Percentiles rank a stretch among this genome's conserved stretches.
Conservation (phyloP, 2,329 filamentous ascomycete genomes). For the Nemania sp. region DNA sequence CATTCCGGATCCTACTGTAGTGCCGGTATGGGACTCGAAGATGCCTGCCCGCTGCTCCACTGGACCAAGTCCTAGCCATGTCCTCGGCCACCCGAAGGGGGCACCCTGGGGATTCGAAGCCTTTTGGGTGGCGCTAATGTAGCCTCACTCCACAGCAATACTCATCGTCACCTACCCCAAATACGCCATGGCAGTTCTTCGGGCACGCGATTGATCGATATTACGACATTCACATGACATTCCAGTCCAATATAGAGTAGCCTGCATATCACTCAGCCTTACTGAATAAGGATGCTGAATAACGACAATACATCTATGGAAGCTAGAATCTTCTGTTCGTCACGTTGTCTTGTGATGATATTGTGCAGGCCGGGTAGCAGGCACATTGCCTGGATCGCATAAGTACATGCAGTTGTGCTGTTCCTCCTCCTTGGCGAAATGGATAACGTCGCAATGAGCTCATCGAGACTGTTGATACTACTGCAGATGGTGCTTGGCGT, state of each 20-base stretch:
- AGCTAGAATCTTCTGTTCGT: slow-evolving; percentile 2
- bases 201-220: slow-evolving; percentile 4
- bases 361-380: neutral
- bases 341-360: slow-evolving; percentile 10
- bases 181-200: slow-evolving; percentile 7
- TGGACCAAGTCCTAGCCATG: neutral
- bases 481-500: neutral
- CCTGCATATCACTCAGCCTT: slow-evolving; percentile 7
- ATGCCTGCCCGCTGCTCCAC: slow-evolving; percentile 1
- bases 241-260: neutral
- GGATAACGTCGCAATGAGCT: slow-evolving; percentile 2
- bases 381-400: neutral
- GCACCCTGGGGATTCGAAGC: neutral
- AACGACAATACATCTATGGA: neutral
- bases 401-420: slow-evolving; percentile 3
- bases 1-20: slow-evolving; percentile 9
- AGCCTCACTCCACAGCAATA: slow-evolving; percentile 13
- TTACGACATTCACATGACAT: slow-evolving; percentile 24
- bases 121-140: slow-evolving; percentile 6
- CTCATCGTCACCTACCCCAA: slow-evolving; percentile 6
- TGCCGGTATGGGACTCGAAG: slow-evolving; percentile 5
- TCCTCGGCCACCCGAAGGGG: neutral
- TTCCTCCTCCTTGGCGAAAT: slow-evolving; percentile 13
- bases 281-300: slow-evolving; percentile 20
- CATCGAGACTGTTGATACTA: slow-evolving; percentile 10